Conservation (phyloP, 202 grass and related monocot genomes). For the Schoenoplectus tabernaemontani region DNA sequence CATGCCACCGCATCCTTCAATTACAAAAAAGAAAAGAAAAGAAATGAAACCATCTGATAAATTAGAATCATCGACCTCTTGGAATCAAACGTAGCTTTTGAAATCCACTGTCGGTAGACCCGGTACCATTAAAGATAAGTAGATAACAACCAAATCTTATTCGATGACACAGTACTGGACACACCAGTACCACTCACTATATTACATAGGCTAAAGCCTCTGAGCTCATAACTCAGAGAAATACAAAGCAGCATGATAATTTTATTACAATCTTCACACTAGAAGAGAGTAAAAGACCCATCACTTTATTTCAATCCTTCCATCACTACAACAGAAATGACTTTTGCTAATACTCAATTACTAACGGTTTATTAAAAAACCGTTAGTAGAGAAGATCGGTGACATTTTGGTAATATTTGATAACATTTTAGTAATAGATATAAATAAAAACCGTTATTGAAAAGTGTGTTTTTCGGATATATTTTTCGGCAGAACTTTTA, state of each 20-base stretch:
- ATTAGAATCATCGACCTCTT: not conserved
- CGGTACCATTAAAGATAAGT: not conserved
- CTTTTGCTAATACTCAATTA: too few species aligned
- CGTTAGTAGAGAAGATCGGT: too few species aligned
- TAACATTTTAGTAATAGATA: too few species aligned
- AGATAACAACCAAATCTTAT: not conserved
- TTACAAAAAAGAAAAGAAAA: not conserved
- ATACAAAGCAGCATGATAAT: not conserved
- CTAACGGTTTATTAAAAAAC: too few species aligned
- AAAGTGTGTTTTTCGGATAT: too few species aligned
- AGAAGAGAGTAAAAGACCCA: not conserved
- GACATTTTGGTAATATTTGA: too few species aligned
- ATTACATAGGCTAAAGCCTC: not conserved
- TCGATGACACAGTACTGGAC: not conserved
- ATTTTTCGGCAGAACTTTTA: too few species aligned
- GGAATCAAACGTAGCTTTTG: not conserved
- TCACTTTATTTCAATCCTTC: slow-evolving; percentile 6
- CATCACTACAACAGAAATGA: too few species aligned
- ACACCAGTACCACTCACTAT: not conserved
- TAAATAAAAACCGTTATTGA: too few species aligned
- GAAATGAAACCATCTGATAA: not conserved
- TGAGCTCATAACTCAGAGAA: not conserved
- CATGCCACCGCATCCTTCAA: too few species aligned
- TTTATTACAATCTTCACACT: not conserved
- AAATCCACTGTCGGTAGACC: not conserved